Percentiles rank a stretch among this genome's conserved stretches.
Evolutionary conservation across 169 alveolate species (phyloP).

Genomic region (Cystoisospora suis): DNA sequence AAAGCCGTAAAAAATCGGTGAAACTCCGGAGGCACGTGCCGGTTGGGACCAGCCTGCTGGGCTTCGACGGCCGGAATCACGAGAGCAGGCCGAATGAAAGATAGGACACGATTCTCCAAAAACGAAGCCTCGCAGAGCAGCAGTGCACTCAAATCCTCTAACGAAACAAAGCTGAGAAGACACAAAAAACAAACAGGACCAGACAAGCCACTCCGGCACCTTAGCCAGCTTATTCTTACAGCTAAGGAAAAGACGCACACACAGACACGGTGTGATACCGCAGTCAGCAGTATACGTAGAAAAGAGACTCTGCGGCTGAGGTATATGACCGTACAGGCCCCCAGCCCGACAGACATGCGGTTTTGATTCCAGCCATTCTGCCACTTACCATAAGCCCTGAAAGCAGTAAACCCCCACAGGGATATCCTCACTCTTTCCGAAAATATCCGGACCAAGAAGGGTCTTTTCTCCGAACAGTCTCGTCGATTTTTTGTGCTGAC

Average conservation of each 20-base stretch:
- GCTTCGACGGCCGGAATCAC: not conserved
- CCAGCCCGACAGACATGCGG: too few species aligned
- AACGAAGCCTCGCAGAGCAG: constrained; percentile 42
- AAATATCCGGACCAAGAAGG: not conserved
- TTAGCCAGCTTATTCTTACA: too few species aligned
- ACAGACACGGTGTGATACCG: too few species aligned
- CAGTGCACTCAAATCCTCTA: constrained; percentile 33
- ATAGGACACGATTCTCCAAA: constrained; percentile 41
- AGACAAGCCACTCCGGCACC: too few species aligned
- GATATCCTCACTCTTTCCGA: not conserved
- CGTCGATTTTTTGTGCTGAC: not conserved
- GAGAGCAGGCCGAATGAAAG: constrained; percentile 1
- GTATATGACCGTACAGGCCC: too few species aligned
- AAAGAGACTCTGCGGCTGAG: too few species aligned
- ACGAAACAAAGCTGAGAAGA: constrained; percentile 23
- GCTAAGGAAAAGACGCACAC: too few species aligned
- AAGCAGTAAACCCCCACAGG: constrained; percentile 16
- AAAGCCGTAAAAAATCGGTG: constrained; percentile 5
- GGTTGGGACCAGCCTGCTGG: not conserved
- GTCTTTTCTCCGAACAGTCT: not conserved
- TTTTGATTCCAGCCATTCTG: too few species aligned
- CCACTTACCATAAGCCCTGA: constrained; percentile 22
- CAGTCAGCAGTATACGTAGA: too few species aligned
- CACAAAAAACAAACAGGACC: not conserved
- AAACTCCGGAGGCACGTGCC: constrained; percentile 23